Evolutionary conservation across 2,329 filamentous ascomycete species (phyloP), one percentile per base, ranked within the genome.

Genomic region (Talaromyces albobiverticillius): DNA sequence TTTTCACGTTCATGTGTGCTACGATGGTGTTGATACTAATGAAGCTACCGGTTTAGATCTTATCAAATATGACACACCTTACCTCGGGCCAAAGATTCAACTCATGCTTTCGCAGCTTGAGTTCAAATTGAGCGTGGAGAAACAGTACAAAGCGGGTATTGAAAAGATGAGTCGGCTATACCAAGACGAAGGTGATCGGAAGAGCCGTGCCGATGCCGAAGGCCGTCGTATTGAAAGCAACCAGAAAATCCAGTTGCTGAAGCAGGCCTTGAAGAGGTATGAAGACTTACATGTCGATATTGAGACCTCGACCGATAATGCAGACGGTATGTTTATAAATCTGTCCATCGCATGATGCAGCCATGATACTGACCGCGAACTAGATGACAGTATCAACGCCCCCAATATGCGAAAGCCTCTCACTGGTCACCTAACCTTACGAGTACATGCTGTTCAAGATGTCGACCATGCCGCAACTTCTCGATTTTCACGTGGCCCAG

Each of bases 151-250:
- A 61, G 95, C 95, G 67, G 94, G 94, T 58, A 94, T 99, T 63
- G 94, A 99, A 74, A 99, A 99, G 78, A 97, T 99, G 94, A 90
- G 96, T 45, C 90, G 94, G 70, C 80, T 99, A 32, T 99, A 99
- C 69, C 87, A 94, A 69, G 94, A 97, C 82, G 94, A 97, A 71
- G 93, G 94, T 26, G 94, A 99, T 69, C 86, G 92, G 63, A 96
- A 96, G 79, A 97, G 93, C 76, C 90, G 88, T 70, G 86, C 89
- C 55, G 94, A 99, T 72, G 94, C 94, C 40, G 91, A 95, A 64
- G 89, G 87, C 47, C 85, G 90, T 67, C 84, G 89, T 55, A 87
- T 95, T 57, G 94, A 99, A 76, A 97, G 93, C 76, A 96, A 92
- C 71, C 93, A 97, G 73, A 99, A 99, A 77, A 96, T 99, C 46